Evolutionary conservation across 129 eudicot genomes (phyloP).

Genomic region (Apium graveolens): DNA sequence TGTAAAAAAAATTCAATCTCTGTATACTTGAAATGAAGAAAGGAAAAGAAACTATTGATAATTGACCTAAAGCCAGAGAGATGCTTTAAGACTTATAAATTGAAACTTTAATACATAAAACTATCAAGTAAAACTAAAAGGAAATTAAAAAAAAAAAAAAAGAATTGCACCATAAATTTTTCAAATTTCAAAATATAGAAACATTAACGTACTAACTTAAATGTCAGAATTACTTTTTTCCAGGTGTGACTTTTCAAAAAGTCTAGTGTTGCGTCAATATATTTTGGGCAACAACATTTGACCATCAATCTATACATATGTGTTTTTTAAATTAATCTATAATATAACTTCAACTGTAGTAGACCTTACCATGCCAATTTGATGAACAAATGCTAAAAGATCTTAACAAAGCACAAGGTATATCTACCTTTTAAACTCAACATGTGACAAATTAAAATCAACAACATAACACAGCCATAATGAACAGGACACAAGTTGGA

Average conservation of each 20-base stretch:
- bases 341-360: not conserved
- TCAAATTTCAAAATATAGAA: not conserved
- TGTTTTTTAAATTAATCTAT: not conserved
- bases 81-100: not conserved
- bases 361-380: not conserved
- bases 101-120: not conserved
- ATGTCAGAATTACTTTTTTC: not conserved
- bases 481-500: not conserved
- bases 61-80: not conserved
- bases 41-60: not conserved
- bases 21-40: not conserved
- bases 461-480: not conserved
- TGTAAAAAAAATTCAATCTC: slow-evolving; percentile 18
- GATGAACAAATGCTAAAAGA: not conserved
- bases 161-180: not conserved
- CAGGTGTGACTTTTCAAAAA: not conserved
- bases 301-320: not conserved
- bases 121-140: not conserved
- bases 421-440: not conserved
- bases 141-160: not conserved
- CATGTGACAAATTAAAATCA: not conserved
- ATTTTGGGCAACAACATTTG: not conserved
- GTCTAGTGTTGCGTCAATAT: not conserved
- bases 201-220: not conserved
- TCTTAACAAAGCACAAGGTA: not conserved